A percentile compares a stretch with the other conserved stretches of the same genome.
These are phyloP conservation scores for Rubus parviflorus DNA, from an alignment of 306 rosid genomes.

Conservation along the genomic window DNA sequence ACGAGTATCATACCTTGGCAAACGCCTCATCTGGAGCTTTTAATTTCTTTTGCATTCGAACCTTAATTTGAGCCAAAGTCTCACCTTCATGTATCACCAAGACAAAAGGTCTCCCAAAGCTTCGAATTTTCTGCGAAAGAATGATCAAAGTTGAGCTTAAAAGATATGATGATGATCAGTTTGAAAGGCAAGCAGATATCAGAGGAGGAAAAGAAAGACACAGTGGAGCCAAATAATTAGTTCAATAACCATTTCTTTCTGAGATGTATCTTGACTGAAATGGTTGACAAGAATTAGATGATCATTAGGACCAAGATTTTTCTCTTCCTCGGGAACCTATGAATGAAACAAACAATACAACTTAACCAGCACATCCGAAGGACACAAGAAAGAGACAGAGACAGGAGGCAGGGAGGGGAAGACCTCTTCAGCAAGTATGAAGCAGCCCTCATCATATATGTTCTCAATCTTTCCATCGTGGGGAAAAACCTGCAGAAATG, in stretches of 20 bases:
- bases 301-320: constrained; percentile 67
- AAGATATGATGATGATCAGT: not conserved
- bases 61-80: too few relatives aligned
- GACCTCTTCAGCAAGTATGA: constrained; percentile 88
- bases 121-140: constrained; percentile 70
- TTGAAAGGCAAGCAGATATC: not conserved
- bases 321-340: constrained; percentile 85
- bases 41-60: too few relatives aligned
- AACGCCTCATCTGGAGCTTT: too few relatives aligned
- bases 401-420: too few relatives aligned
- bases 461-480: constrained; percentile 76
- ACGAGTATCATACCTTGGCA: too few relatives aligned
- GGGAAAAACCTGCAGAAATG: constrained; percentile 69
- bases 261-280: constrained; percentile 74
- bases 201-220: not conserved
- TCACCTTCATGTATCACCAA: constrained; percentile 8
- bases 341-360: constrained; percentile 7
- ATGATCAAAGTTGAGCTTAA: constrained; percentile 15
- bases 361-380: not conserved
- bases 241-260: constrained; percentile 61
- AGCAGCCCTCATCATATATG: constrained; percentile 85
- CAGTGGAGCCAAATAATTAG: not conserved
- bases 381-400: too few relatives aligned
- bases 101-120: constrained; percentile 87
- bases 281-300: constrained; percentile 79